Conservation (phyloP, 176 grass and related monocot species). For the Ensete ventricosum region DNA sequence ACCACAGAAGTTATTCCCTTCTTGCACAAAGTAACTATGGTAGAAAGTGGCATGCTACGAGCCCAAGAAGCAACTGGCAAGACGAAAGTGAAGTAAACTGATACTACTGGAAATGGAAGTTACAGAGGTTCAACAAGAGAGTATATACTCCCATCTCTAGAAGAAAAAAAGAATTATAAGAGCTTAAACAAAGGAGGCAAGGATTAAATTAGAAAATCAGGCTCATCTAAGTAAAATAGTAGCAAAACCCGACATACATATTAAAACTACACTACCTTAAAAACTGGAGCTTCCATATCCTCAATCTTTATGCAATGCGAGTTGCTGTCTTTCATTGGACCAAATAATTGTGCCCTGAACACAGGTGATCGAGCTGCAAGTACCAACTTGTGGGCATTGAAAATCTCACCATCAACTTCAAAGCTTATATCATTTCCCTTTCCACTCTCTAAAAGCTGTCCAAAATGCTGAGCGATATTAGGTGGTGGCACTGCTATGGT, state of each 20-base stretch:
- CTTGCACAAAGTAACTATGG: too few relatives aligned
- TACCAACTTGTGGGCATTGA: slow-evolving; percentile 8
- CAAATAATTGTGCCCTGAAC: slow-evolving; percentile 15
- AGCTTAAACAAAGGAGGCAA: too few relatives aligned
- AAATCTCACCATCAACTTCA: slow-evolving; percentile 15
- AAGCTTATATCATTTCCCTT: slow-evolving; percentile 1
- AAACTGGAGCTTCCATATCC: slow-evolving; percentile 17
- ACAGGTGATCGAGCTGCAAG: slow-evolving; percentile 18
- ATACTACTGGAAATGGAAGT: too few relatives aligned
- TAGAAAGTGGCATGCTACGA: too few relatives aligned
- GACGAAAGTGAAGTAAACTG: too few relatives aligned
- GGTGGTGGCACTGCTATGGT: slow-evolving; percentile 8
- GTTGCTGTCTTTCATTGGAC: slow-evolving; percentile 13
- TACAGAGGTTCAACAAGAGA: too few relatives aligned
- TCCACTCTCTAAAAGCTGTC: slow-evolving; percentile 12
- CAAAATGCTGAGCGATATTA: slow-evolving; percentile 16
- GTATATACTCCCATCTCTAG: too few relatives aligned
- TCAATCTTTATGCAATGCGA: slow-evolving; percentile 1
- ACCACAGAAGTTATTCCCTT: too few relatives aligned
- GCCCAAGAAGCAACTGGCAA: too few relatives aligned
- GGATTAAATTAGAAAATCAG: background rate
- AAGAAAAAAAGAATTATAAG: too few relatives aligned
- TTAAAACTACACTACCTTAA: background rate
- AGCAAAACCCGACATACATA: background rate
- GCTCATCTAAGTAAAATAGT: background rate